phyloP scores from a whole-genome alignment of 129 eudicot species.

The Lactuca saligna region DNA sequence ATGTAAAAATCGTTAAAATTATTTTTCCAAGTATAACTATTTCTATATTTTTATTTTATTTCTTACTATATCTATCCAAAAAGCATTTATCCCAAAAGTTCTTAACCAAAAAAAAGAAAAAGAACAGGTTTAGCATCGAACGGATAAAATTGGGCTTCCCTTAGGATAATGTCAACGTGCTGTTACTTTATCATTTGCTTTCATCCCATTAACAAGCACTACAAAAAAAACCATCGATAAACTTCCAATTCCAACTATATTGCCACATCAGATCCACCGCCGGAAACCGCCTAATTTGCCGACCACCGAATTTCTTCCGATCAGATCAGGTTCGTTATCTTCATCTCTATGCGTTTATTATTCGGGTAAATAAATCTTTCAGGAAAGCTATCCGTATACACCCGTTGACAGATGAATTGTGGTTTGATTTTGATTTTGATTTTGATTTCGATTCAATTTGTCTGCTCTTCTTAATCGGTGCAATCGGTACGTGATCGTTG shows the following conservation, averaged over 20 bases:
- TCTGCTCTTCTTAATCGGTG: neutral
- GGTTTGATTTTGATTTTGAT: constrained; percentile 19
- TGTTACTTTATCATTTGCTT: neutral
- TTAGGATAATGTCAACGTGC: constrained; percentile 1
- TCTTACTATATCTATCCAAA: too few species aligned
- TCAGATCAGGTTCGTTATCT: constrained; percentile 28
- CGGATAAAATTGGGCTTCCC: neutral
- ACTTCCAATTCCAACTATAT: constrained; percentile 16
- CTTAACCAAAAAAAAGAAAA: neutral
- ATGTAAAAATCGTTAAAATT: too few species aligned
- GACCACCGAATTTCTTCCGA: constrained; percentile 13
- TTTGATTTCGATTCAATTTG: neutral
- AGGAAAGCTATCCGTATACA: constrained; percentile 6
- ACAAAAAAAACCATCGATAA: constrained; percentile 12
- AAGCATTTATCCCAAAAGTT: neutral
- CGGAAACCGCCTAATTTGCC: constrained; percentile 29
- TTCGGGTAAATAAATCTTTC: neutral
- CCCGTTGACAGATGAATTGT: neutral
- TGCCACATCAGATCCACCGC: constrained; percentile 13
- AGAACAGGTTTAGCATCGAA: neutral
- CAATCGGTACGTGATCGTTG: constrained; percentile 12
- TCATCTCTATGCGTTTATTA: neutral
- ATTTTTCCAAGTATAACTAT: too few species aligned
- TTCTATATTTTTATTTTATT: too few species aligned
- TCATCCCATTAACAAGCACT: neutral